Percentiles rank a stretch among this genome's conserved stretches.
Conservation (phyloP, 2,329 filamentous ascomycete genomes). For the Sporothrix protearum region DNA sequence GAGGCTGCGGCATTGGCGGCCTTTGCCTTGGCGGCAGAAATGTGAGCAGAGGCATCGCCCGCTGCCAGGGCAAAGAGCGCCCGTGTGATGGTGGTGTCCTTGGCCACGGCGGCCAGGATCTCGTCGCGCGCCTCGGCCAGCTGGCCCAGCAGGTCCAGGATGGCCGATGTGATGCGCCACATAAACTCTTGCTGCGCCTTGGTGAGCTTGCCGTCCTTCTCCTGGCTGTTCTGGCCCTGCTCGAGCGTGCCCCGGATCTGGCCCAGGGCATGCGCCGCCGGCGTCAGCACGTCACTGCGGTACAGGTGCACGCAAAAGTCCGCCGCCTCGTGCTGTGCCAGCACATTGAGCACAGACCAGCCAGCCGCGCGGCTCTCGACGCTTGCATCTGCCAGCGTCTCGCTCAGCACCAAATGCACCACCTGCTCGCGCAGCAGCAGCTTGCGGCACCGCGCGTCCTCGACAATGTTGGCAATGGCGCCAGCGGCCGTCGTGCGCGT, state of each 20-base stretch:
- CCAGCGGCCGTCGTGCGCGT: slow-evolving; percentile 57
- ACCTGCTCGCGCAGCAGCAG: slow-evolving; percentile 64
- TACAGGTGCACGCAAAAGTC: slow-evolving; percentile 66
- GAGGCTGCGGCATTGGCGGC: slow-evolving; percentile 36
- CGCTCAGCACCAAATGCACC: slow-evolving; percentile 59
- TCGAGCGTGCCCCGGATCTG: slow-evolving; percentile 44
- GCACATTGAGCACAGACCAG: slow-evolving; percentile 62
- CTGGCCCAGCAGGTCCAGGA: slow-evolving; percentile 51
- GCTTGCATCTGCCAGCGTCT: slow-evolving; percentile 61
- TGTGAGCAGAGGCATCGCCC: slow-evolving; percentile 23
- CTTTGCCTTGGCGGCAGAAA: not conserved
- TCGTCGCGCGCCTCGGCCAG: slow-evolving; percentile 60
- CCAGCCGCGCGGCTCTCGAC: slow-evolving; percentile 62
- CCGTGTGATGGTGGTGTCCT: slow-evolving; percentile 46
- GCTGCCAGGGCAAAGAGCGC: slow-evolving; percentile 55
- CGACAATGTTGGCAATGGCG: slow-evolving; percentile 59
- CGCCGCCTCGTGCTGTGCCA: slow-evolving; percentile 60
- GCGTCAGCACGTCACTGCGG: slow-evolving; percentile 58
- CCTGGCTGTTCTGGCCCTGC: not conserved
- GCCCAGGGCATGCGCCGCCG: slow-evolving; percentile 54
- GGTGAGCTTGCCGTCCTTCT: slow-evolving; percentile 38
- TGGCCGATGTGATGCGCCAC: slow-evolving; percentile 53
- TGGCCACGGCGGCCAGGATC: slow-evolving; percentile 53
- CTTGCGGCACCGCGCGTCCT: slow-evolving; percentile 60
- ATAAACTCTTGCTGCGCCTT: slow-evolving; percentile 53